Base-by-base conservation (phyloP, 352 stramenopile genomes). In the Phytophthora aleatoria region DNA sequence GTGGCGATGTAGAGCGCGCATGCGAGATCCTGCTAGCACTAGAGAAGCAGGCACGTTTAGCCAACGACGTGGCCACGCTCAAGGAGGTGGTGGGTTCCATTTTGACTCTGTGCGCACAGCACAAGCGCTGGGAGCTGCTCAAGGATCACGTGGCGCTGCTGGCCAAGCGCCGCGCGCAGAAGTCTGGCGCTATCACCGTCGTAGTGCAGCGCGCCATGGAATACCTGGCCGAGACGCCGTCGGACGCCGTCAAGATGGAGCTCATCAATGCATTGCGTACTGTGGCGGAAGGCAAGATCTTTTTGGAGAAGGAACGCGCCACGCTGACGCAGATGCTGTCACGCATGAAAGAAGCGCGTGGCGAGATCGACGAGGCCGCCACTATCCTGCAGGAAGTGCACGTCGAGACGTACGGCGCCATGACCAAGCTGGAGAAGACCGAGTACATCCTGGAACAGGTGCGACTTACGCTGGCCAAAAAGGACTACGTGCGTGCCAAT, bases 391-490 rank as follows among this genome's bases (percentile, higher is more conserved):
- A 99, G 76, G 97, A 99, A 67, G 97, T 99, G 51, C 95, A 99
- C 51, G 86, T 99, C 0, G 97, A 99, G 84, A 99, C 97, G 9
- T 99, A 99, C 75, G 97, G 96, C 39, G 94, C 94, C n/a, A 94
- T 99, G 73, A 98, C 93, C 28, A 99, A 99, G 81, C 81, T 98
- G 31, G 97, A 99, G 76, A 99, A 99, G 79, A 92, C 97, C 11
- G 96, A 99, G 76, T 99, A 98, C 77, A 99, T 99, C 67, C 77
- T 99, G 33, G 96, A 99, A 73, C 96, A 99, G 79, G 96, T 99
- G 72, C 88, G 97, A 12, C 76, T 99, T 30, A 99, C 94, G 31
- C 84, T 99, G 38, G 89, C 86, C 41, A 99, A 98, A 73, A 97
- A 98, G 66, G 97, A 99, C 81, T 99, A 87, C 68, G 91, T 99